phyloP scores from a whole-genome alignment of 306 rosid genomes.

The Psophocarpus tetragonolobus region DNA sequence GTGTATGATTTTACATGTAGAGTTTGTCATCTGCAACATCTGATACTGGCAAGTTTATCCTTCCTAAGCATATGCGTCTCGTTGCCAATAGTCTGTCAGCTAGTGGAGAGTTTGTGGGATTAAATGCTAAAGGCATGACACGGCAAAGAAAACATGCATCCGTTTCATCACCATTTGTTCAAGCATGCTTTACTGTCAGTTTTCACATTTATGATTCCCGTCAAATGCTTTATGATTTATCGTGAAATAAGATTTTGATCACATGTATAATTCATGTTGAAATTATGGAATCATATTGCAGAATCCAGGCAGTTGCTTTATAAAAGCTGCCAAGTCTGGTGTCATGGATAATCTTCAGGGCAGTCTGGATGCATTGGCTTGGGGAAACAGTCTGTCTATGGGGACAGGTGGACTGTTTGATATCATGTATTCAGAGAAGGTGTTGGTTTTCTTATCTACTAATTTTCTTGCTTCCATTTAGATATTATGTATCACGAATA shows the following conservation, averaged over 20 bases:
- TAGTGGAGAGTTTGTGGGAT: slow-evolving; percentile 86
- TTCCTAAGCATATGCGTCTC: slow-evolving; percentile 74
- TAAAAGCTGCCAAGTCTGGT: slow-evolving; percentile 91
- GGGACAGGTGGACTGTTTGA: slow-evolving; percentile 88
- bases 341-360: slow-evolving; percentile 68
- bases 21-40: slow-evolving; percentile 67
- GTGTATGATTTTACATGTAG: slow-evolving; percentile 50
- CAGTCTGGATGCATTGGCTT: slow-evolving; percentile 74
- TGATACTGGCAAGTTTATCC: slow-evolving; percentile 79
- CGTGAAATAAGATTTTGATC: slow-evolving; percentile 1
- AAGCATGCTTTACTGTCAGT: slow-evolving; percentile 95
- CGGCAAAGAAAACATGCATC: slow-evolving; percentile 67
- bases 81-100: slow-evolving; percentile 73
- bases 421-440: slow-evolving; percentile 64
- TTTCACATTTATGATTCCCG: slow-evolving; percentile 40
- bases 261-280: slow-evolving; percentile 27
- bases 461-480: slow-evolving; percentile 20
- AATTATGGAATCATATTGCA: slow-evolving; percentile 51
- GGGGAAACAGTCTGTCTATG: slow-evolving; percentile 77
- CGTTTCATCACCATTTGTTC: slow-evolving; percentile 79
- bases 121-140: slow-evolving; percentile 78
- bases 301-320: slow-evolving; percentile 79
- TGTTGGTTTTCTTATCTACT: slow-evolving; percentile 33
- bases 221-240: slow-evolving; percentile 17
- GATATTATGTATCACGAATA: neutral